Evolutionary conservation across 23 red algal genomes (phyloP).

Genomic region (Gracilaria vermiculophylla): DNA sequence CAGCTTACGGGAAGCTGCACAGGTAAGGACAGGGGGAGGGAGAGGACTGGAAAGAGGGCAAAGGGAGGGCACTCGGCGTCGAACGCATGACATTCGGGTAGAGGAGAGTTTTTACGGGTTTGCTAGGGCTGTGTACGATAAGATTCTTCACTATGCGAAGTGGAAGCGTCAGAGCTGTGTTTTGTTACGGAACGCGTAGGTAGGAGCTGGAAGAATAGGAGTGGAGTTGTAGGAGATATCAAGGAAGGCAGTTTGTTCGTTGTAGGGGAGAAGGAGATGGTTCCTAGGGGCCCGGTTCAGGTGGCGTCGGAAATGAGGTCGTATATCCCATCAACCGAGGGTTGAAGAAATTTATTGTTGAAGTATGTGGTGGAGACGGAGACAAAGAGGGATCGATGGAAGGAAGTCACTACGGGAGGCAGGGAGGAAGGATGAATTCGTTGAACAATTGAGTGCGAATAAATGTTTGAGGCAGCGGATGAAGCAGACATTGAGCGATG

Average conservation of each 20-base stretch:
- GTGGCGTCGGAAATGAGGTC: not conserved
- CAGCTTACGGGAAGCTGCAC: not conserved
- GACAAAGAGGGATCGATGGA: not conserved
- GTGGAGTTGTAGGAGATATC: not conserved
- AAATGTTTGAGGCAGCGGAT: constrained; percentile 13
- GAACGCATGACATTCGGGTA: not conserved
- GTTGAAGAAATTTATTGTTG: not conserved
- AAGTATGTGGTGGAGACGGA: not conserved
- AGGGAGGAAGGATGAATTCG: not conserved
- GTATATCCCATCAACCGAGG: not conserved
- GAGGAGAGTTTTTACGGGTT: not conserved
- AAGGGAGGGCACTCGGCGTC: too few species aligned
- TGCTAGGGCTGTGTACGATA: not conserved
- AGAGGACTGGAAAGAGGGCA: not conserved
- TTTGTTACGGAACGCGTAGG: not conserved
- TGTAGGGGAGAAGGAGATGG: not conserved
- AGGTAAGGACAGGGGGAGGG: not conserved
- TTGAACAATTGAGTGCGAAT: not conserved
- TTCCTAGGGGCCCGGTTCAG: not conserved
- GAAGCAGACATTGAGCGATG: not conserved
- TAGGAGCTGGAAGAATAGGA: not conserved
- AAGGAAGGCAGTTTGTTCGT: not conserved
- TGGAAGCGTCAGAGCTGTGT: not conserved
- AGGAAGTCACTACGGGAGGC: not conserved
- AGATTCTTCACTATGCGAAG: constrained; percentile 6